Evolutionary conservation across 306 rosid species (phyloP).

Genomic region (Vigna nakashimae): DNA sequence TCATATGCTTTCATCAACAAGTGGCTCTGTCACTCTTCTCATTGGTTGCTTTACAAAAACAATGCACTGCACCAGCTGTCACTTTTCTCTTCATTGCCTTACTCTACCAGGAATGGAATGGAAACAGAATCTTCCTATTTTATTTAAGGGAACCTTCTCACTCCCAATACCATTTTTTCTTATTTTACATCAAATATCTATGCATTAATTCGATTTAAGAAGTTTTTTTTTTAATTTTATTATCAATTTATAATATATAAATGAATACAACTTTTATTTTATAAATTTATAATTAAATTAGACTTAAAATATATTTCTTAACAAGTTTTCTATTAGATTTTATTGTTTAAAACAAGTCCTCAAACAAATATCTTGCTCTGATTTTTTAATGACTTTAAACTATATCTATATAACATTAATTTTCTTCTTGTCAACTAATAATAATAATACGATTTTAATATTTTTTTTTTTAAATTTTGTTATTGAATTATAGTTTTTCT

Average conservation of each 20-base stretch:
- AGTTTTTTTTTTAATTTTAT: too few species aligned
- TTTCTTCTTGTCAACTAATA: background rate
- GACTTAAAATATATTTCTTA: accelerated
- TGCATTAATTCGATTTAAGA: too few species aligned
- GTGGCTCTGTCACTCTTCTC: constrained; percentile 39
- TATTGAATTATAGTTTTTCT: too few species aligned
- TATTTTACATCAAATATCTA: too few species aligned
- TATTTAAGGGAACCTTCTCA: background rate
- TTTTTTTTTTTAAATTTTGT: too few species aligned
- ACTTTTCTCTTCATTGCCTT: constrained; percentile 21
- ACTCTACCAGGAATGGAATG: constrained; percentile 3
- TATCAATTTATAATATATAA: too few species aligned
- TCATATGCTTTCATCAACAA: constrained; percentile 38
- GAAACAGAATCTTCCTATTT: constrained; percentile 32
- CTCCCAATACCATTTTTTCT: background rate
- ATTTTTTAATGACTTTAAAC: too few species aligned
- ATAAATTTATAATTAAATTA: accelerated
- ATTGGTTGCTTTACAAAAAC: constrained; percentile 43
- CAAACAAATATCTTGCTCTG: too few species aligned
- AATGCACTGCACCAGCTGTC: constrained; percentile 37
- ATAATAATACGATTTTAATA: too few species aligned
- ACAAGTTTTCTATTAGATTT: accelerated
- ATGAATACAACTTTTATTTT: too few species aligned
- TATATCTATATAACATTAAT: background rate
- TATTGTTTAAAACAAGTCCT: too few species aligned